phyloP scores from a whole-genome alignment of 2,329 filamentous ascomycete species.

The Epichloe hybrida region DNA sequence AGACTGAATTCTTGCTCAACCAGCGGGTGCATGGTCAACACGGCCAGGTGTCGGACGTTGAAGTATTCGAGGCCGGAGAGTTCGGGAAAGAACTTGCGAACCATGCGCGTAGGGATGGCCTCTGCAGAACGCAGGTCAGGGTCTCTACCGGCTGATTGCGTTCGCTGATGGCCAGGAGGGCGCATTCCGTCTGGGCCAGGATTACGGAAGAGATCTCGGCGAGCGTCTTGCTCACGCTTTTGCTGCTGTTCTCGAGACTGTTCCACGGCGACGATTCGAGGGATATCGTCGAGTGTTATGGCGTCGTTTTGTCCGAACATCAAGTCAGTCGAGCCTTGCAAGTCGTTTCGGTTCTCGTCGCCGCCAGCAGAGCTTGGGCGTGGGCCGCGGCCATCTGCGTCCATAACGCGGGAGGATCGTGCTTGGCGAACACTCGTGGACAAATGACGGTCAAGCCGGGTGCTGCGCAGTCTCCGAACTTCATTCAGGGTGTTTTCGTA shows the following conservation, averaged over 20 bases:
- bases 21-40: conserved; percentile 87
- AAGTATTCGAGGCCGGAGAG: conserved; percentile 93
- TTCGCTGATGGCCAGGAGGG: conserved; percentile 53
- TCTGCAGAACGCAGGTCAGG: conserved; percentile 39
- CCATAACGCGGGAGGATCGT: conserved; percentile 81
- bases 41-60: conserved; percentile 88
- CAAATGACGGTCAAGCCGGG: conserved; percentile 83
- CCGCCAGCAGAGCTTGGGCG: conserved; percentile 61
- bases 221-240: conserved; percentile 36
- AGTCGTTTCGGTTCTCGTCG: conserved; percentile 28
- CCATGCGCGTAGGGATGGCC: conserved; percentile 36
- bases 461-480: conserved; percentile 81
- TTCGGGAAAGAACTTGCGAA: conserved; percentile 88
- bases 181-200: conserved; percentile 29
- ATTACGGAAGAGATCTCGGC: conserved; percentile 54
- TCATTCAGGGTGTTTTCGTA: conserved; percentile 96
- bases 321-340: conserved; percentile 52
- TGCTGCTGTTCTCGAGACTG: conserved; percentile 86
- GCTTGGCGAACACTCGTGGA: conserved; percentile 88
- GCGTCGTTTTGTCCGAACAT: conserved; percentile 86
- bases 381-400: conserved; percentile 46
- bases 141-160: conserved; percentile 39
- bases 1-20: conserved; percentile 84
- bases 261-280: conserved; percentile 87
- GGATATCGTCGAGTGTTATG: conserved; percentile 89